Evolutionary conservation across 2,329 filamentous ascomycete species (phyloP).

Genomic region (Beauveria brongniartii): DNA sequence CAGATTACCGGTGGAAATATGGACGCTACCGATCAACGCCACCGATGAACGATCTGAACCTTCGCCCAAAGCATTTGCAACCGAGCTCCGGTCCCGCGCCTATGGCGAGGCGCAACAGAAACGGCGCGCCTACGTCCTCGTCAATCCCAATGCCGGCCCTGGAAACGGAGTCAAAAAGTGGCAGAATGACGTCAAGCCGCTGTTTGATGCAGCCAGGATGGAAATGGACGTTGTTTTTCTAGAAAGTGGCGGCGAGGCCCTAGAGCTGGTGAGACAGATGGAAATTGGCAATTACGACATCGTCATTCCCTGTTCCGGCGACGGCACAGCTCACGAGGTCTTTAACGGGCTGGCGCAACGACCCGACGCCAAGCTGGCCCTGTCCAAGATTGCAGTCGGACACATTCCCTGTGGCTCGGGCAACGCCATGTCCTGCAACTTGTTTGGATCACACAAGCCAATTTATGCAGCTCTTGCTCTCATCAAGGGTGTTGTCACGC

Average conservation of each 20-base stretch:
- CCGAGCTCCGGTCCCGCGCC: constrained; percentile 56
- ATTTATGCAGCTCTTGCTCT: constrained; percentile 73
- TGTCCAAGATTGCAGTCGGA: constrained; percentile 70
- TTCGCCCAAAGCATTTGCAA: constrained; percentile 53
- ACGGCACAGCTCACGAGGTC: constrained; percentile 85
- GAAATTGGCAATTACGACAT: constrained; percentile 78
- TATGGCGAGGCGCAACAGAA: constrained; percentile 60
- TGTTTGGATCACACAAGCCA: constrained; percentile 71
- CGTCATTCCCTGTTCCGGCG: constrained; percentile 82
- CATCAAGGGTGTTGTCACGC: constrained; percentile 78
- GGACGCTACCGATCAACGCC: constrained; percentile 42
- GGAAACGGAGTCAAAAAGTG: constrained; percentile 68
- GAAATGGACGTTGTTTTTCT: constrained; percentile 67
- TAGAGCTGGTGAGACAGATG: constrained; percentile 65
- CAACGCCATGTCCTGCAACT: constrained; percentile 86
- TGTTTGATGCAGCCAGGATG: constrained; percentile 77
- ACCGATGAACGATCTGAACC: constrained; percentile 19
- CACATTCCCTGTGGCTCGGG: constrained; percentile 90
- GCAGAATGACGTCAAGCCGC: constrained; percentile 65
- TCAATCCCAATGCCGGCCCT: constrained; percentile 87
- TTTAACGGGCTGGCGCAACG: constrained; percentile 86
- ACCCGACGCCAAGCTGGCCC: constrained; percentile 62
- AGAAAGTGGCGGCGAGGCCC: constrained; percentile 64
- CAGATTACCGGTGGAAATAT: constrained; percentile 49
- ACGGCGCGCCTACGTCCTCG: constrained; percentile 76